Evolutionary conservation across 805 yeast species (phyloP), one percentile per base, ranked within the genome.

Genomic region (Pichia phayaonensis): DNA sequence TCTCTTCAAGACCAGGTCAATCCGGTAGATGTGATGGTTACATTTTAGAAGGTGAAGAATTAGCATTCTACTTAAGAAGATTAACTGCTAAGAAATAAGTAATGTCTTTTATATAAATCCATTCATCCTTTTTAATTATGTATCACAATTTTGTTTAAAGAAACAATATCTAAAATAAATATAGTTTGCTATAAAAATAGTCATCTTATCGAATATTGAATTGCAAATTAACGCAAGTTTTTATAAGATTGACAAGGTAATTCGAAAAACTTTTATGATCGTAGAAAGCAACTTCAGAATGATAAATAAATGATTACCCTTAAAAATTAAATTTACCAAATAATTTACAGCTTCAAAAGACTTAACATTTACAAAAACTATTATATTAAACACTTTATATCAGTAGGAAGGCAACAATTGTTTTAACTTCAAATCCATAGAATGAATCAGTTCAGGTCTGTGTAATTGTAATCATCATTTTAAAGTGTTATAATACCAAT

Each of bases 1-100:
- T 94, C 74, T 90, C 99, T 64, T 94, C 99, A 54, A 90, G 99
- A 84, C 99, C 99, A 76, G 99, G 99, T 78, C 99, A 94, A 84
- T 86, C 96, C 65, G 99, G 99, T 79, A 95, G 99, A 83, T 85
- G 90, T 80, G 99, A 94, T 76, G 99, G 99, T 80, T 94, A 94
- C 95, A 86, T 94, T 80, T 87, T 94, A 76, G 99, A 94, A 84
- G 99, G 99, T 80, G 99, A 94, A 76, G 99, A 94, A 82, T 89
- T 94, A 78, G 98, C 98, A 76, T 94, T 94, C 95, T 94, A 94
- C 96, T 85, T 94, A 77, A 90, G 96, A 86, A 92, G 96, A 89
- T 83, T 94, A 79, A 84, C 96, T 76, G 95, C 97, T 75, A 92
- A 94, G 90, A 94, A 92, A 86, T 92, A 90, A 84, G 67, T 66